These are phyloP conservation scores for Scheffersomyces illinoinensis DNA, from an alignment of 1,139 yeast species.

Conservation along the genomic window DNA sequence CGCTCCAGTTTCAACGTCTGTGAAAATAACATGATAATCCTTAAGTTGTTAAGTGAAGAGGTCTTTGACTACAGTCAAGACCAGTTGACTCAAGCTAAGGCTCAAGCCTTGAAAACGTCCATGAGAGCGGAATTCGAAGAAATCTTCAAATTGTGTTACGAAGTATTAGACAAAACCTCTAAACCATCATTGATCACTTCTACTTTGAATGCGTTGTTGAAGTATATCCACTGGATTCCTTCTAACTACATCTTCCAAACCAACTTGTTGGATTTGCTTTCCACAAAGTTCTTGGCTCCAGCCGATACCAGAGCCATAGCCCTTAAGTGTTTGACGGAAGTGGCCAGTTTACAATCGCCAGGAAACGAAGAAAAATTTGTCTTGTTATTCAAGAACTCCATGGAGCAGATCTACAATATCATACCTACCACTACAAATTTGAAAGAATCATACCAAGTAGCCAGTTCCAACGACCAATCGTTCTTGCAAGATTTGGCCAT, in stretches of 20 bases:
- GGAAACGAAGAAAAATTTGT: slow-evolving; percentile 71
- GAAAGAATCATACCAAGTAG: slow-evolving; percentile 69
- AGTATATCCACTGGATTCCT: slow-evolving; percentile 95
- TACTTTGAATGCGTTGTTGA: slow-evolving; percentile 78
- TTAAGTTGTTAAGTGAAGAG: slow-evolving; percentile 88
- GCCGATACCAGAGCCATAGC: slow-evolving; percentile 82
- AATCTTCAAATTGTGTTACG: slow-evolving; percentile 89
- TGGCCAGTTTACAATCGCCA: slow-evolving; percentile 58
- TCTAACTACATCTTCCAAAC: slow-evolving; percentile 87
- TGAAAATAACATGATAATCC: slow-evolving; percentile 93
- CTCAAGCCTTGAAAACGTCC: slow-evolving; percentile 74
- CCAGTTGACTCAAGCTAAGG: slow-evolving; percentile 95
- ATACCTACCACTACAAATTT: slow-evolving; percentile 79
- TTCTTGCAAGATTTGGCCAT: slow-evolving; percentile 94
- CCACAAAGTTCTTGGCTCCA: slow-evolving; percentile 75
- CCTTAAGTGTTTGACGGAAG: slow-evolving; percentile 90
- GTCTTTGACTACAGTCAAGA: slow-evolving; percentile 93
- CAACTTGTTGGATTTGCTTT: slow-evolving; percentile 66
- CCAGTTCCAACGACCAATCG: slow-evolving; percentile 85
- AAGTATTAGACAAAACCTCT: slow-evolving; percentile 84
- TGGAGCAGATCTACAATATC: slow-evolving; percentile 69
- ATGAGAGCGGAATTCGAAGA: slow-evolving; percentile 91
- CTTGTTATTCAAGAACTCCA: slow-evolving; percentile 67
- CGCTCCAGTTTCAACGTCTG: slow-evolving; percentile 89
- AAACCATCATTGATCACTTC: slow-evolving; percentile 82